Conservation (phyloP, 164 flowering plant genomes). For the Stephania cephalantha region DNA sequence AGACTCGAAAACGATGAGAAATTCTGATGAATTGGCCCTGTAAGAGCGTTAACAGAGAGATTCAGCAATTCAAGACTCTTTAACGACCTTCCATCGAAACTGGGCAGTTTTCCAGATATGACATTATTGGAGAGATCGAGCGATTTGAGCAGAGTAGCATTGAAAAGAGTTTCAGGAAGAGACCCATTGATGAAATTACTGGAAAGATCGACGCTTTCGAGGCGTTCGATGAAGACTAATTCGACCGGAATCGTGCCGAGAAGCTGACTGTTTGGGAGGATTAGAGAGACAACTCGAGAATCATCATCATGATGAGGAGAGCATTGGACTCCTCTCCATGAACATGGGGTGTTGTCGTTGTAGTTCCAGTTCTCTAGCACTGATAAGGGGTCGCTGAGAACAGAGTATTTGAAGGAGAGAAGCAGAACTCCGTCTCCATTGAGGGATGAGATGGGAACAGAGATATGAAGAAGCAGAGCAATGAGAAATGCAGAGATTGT, state of each 20-base stretch:
- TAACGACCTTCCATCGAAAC: constrained; percentile 21
- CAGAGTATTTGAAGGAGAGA: constrained; percentile 68
- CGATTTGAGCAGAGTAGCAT: constrained; percentile 42
- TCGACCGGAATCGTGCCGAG: constrained; percentile 58
- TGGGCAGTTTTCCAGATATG: constrained; percentile 63
- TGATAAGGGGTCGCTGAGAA: constrained; percentile 55
- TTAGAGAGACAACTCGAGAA: constrained; percentile 40
- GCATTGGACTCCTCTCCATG: constrained; percentile 75
- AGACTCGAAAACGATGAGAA: constrained; percentile 38
- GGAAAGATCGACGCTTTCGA: constrained; percentile 63
- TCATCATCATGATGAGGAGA: constrained; percentile 1
- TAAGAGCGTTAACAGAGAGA: constrained; percentile 70
- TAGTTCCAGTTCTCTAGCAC: constrained; percentile 52
- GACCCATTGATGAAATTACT: constrained; percentile 80
- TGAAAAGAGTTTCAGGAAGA: constrained; percentile 48
- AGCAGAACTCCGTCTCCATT: constrained; percentile 57
- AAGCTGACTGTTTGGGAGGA: constrained; percentile 58
- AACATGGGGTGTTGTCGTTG: constrained; percentile 63
- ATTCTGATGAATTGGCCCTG: constrained; percentile 53
- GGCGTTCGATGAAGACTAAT: constrained; percentile 49
- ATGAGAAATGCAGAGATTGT: constrained; percentile 6
- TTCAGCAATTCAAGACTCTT: constrained; percentile 51
- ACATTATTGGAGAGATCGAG: constrained; percentile 63
- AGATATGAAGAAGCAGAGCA: constrained; percentile 12
- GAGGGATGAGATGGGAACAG: constrained; percentile 29